Evolutionary conservation across 2,329 filamentous ascomycete species (phyloP).

Genomic region (Plectosphaerella plurivora): DNA sequence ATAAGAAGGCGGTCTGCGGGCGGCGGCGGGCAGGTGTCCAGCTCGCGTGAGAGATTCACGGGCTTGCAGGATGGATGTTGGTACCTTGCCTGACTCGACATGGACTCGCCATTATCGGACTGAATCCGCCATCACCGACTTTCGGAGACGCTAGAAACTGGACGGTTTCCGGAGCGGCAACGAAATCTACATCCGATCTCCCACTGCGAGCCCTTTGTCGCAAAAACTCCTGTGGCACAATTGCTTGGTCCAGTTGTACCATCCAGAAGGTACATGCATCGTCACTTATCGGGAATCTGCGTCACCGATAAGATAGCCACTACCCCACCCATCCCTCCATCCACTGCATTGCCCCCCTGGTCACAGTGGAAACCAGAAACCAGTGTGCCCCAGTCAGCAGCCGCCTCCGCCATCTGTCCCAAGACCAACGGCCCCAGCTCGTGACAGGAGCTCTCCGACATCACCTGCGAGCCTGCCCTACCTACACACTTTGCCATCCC

Average conservation of each 20-base stretch:
- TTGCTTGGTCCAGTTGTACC: background rate
- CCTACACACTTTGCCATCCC: background rate
- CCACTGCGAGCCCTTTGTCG: background rate
- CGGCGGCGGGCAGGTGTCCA: too few relatives aligned
- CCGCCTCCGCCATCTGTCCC: too few relatives aligned
- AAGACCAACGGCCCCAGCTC: background rate
- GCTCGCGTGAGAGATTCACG: too few relatives aligned
- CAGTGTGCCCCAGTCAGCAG: too few relatives aligned
- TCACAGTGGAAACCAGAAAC: background rate
- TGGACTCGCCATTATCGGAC: too few relatives aligned
- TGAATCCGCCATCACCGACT: too few relatives aligned
- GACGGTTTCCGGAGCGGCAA: too few relatives aligned
- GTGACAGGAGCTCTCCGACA: background rate
- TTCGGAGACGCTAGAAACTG: too few relatives aligned
- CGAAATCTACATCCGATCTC: background rate
- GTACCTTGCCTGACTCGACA: too few relatives aligned
- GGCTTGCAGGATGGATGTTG: too few relatives aligned
- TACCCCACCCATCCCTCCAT: conserved; percentile 3
- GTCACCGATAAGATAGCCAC: conserved; percentile 10
- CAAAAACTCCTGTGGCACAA: too few relatives aligned
- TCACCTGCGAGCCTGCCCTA: background rate
- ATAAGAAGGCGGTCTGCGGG: too few relatives aligned
- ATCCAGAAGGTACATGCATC: background rate
- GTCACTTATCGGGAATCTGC: conserved; percentile 11
- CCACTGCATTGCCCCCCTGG: background rate